Evolutionary conservation across 495 filamentous ascomycete species (phyloP), one percentile per base, ranked within the genome.

Genomic region (Baudoinia panamericana): DNA sequence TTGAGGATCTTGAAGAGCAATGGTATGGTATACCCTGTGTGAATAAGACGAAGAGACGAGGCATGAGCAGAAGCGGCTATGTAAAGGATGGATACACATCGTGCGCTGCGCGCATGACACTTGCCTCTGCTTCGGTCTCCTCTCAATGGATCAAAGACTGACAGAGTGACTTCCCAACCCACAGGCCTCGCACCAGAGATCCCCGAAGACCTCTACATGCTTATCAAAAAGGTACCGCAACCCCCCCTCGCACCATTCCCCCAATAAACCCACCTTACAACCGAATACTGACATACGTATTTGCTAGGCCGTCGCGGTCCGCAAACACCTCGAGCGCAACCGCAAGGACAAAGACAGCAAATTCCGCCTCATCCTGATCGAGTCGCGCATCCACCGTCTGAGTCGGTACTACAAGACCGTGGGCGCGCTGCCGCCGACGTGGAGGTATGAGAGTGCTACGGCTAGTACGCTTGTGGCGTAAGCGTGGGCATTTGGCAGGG

Each of bases 321-420:
- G 92, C 69, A 99, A 99, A 84, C 92, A 96, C 71, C 84, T 99
- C 53, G 87, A 96, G 75, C 81, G 84, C 68, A 99, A 99, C 77
- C 86, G 90, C 66, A 99, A 99, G 76, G 90, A 96, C 78, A 92
- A 84, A 71, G 90, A 96, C 74, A 79, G 76, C 75, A 97, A 97
- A 75, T 95, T 97, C 82, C 86, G 88, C 60, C 80, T 99, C 43
- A 96, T 99, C 82, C 81, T 99, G 48, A 87, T 99, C 70, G 90
- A 99, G 78, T 96, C 90, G 60, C 84, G 92, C 64, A 96, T 99
- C 70, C 92, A 95, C 77, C 85, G 87, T 71, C 78, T 95, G 48
- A 87, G 84, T 52, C 77, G 87, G 51, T 84, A 86, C 78, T 97
- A 95, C 81, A 97, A 95, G 81, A 81, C 88, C 59, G 87, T 94